These are phyloP conservation scores for Exutisphaerella laricina DNA, from an alignment of 2,329 filamentous ascomycete genomes.

Conservation along the genomic window DNA sequence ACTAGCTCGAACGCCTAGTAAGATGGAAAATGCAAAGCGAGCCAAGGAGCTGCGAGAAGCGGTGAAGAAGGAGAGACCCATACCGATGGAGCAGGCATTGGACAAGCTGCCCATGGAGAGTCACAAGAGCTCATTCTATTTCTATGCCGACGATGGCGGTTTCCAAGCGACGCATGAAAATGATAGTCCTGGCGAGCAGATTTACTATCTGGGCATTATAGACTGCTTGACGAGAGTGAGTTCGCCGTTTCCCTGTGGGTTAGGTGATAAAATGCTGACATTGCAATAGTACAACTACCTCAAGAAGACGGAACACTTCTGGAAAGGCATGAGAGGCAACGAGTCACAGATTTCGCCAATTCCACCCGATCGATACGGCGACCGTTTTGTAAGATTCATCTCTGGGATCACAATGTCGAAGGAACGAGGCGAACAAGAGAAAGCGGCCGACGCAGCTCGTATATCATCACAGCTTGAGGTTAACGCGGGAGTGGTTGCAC, in stretches of 20 bases:
- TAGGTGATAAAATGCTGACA: no score
- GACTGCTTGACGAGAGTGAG: slow-evolving; percentile 95
- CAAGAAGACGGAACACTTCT: slow-evolving; percentile 94
- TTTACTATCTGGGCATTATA: slow-evolving; percentile 98
- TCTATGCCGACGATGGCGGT: slow-evolving; percentile 90
- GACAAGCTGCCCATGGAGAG: slow-evolving; percentile 84
- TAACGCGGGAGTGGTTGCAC: slow-evolving; percentile 16
- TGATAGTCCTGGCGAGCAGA: slow-evolving; percentile 75
- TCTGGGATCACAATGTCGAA: slow-evolving; percentile 82
- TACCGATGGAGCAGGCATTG: slow-evolving; percentile 79
- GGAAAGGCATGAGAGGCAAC: slow-evolving; percentile 84
- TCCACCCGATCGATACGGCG: slow-evolving; percentile 82
- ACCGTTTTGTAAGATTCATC: slow-evolving; percentile 91
- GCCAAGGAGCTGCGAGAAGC: slow-evolving; percentile 85
- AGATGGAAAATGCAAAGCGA: slow-evolving; percentile 84
- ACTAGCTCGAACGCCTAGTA: slow-evolving; percentile 84
- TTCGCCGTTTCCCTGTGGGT: no score
- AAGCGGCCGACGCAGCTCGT: slow-evolving; percentile 49
- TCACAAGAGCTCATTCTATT: slow-evolving; percentile 66
- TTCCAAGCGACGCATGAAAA: slow-evolving; percentile 91
- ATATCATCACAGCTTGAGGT: slow-evolving; percentile 27
- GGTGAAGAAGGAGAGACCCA: slow-evolving; percentile 84
- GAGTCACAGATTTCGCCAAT: slow-evolving; percentile 87
- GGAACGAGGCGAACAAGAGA: slow-evolving; percentile 52
- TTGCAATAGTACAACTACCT: slow-evolving; percentile 72